These are phyloP conservation scores for Fusarium domesticum DNA, from an alignment of 2,329 filamentous ascomycete species.

Conservation along the genomic window DNA sequence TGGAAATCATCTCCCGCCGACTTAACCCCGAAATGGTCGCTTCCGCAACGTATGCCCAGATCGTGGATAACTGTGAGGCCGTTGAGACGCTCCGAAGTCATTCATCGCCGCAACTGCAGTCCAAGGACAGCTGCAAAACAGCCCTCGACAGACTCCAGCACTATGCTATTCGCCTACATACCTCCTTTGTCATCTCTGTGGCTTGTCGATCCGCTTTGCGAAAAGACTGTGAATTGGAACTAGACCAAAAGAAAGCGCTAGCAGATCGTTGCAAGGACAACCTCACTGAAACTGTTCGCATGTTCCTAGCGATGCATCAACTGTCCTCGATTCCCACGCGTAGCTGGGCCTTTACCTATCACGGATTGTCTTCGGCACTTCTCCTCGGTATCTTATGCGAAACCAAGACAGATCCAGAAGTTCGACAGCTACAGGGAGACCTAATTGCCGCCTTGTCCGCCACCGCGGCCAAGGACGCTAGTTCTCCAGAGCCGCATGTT, in stretches of 20 bases:
- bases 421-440: slow-evolving; percentile 61
- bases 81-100: slow-evolving; percentile 51
- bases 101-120: slow-evolving; percentile 51
- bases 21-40: slow-evolving; percentile 54
- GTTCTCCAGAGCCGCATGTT: slow-evolving; percentile 52
- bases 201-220: slow-evolving; percentile 61
- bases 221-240: slow-evolving; percentile 50
- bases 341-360: slow-evolving; percentile 67
- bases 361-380: slow-evolving; percentile 63
- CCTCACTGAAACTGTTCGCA: slow-evolving; percentile 62
- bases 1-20: slow-evolving; percentile 56
- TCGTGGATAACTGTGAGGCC: slow-evolving; percentile 55
- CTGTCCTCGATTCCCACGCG: slow-evolving; percentile 63
- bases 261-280: slow-evolving; percentile 60
- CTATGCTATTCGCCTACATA: slow-evolving; percentile 63
- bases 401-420: slow-evolving; percentile 61
- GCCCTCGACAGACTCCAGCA: slow-evolving; percentile 61
- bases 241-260: slow-evolving; percentile 52
- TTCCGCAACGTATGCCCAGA: slow-evolving; percentile 50
- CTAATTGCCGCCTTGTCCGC: slow-evolving; percentile 62
- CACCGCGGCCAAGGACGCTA: slow-evolving; percentile 60
- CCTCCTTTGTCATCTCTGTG: slow-evolving; percentile 63
- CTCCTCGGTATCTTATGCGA: slow-evolving; percentile 62
- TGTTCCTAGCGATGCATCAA: slow-evolving; percentile 68
- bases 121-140: slow-evolving; percentile 62